Conservation (phyloP, 192 early-diverging fungal species). For the Umbelopsis isabellina region DNA sequence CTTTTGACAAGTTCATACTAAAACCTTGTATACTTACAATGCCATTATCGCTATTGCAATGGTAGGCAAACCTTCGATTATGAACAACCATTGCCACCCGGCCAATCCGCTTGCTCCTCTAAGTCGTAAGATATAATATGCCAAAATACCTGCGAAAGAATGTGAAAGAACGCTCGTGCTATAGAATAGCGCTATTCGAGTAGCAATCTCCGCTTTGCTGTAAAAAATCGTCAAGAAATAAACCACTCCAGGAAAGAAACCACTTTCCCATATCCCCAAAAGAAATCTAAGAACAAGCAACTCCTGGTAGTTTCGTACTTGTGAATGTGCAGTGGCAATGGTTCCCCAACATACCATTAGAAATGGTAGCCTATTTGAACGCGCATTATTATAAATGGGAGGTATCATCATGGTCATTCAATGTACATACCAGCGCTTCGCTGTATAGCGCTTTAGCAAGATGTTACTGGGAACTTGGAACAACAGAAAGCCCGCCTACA, state of each 20-base stretch:
- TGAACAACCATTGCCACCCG: conserved; percentile 41
- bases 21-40: conserved; percentile 15
- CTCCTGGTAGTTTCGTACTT: conserved; percentile 26
- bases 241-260: conserved; percentile 38
- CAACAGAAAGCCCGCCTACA: conserved; percentile 28
- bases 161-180: conserved; percentile 36
- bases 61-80: conserved; percentile 40
- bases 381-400: not conserved
- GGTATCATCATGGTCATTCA: not conserved
- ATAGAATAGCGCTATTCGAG: conserved; percentile 37
- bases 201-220: conserved; percentile 38
- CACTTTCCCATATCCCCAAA: conserved; percentile 35
- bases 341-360: conserved; percentile 38
- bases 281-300: conserved; percentile 32
- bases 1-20: no score
- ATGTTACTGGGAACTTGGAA: conserved; percentile 45
- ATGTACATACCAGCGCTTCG: conserved; percentile 27
- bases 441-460: conserved; percentile 32
- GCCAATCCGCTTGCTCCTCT: conserved; percentile 29
- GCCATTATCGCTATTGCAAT: conserved; percentile 31
- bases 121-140: conserved; percentile 36
- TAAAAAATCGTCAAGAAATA: conserved; percentile 38
- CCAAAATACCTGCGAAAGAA: conserved; percentile 36
- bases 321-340: conserved; percentile 29
- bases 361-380: conserved; percentile 27